These are phyloP conservation scores for Lasiodiplodia sp. DNA, from an alignment of 2,329 filamentous ascomycete genomes.

Conservation along the genomic window DNA sequence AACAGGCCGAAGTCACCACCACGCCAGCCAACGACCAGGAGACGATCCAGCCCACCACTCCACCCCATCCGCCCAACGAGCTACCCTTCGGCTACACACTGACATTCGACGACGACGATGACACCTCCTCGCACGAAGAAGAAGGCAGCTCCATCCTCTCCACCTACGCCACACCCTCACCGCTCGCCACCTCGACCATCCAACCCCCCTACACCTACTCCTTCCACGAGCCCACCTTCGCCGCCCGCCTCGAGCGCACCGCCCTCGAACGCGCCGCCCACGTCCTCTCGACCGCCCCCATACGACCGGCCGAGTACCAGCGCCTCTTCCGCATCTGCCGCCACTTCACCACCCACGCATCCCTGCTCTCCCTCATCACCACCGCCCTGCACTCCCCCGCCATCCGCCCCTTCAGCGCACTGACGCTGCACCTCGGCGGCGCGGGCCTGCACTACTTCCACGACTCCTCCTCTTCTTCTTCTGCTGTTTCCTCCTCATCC, in stretches of 20 bases:
- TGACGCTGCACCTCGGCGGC: constrained; percentile 64
- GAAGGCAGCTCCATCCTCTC: too few relatives aligned
- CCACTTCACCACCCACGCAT: constrained; percentile 58
- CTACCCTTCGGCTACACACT: too few relatives aligned
- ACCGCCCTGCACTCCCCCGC: constrained; percentile 46
- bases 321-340: constrained; percentile 74
- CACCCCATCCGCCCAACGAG: too few relatives aligned
- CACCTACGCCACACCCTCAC: neutral
- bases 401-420: constrained; percentile 59
- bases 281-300: constrained; percentile 59
- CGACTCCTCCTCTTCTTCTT: neutral
- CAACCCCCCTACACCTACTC: constrained; percentile 61
- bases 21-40: too few relatives aligned
- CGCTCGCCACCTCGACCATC: neutral
- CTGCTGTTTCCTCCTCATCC: neutral
- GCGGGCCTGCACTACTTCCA: neutral
- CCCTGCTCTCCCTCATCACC: constrained; percentile 50
- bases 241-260: constrained; percentile 71
- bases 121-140: neutral
- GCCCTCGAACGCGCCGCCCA: constrained; percentile 68
- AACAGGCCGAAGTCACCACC: too few relatives aligned
- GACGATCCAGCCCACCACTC: too few relatives aligned
- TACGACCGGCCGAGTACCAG: constrained; percentile 39
- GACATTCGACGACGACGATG: neutral
- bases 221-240: constrained; percentile 71